Evolutionary conservation across 139 green algal species (phyloP), one percentile per base, ranked within the genome.

Genomic region (Cymbomonas tetramitiformis): DNA sequence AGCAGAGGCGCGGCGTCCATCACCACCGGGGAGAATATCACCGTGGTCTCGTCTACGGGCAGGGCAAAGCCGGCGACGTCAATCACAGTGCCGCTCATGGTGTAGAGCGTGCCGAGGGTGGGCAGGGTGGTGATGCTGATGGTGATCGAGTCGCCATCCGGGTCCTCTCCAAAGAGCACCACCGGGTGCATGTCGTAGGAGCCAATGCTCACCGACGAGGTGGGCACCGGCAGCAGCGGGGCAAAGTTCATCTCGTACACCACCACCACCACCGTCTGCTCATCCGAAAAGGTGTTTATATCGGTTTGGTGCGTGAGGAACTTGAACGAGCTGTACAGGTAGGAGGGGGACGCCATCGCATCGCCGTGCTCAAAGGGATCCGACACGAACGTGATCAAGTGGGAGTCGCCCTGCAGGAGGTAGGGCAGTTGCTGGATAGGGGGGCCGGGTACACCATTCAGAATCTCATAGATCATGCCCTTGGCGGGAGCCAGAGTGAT

Each of bases 31-130:
- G 44, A 52, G 44, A 52, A 52, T n/a, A 52, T n/a, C 44, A 52
- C 44, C 44, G n/a, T n/a, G n/a, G 44, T 15, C 15, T 43, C 36
- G 36, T 43, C 12, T 12, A 43, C 12, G 36, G 12, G 36, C 15
- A 43, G 36, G 12, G 12, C 36, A 43, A 15, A 15, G 36, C 36
- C 36, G 36, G 12, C 15, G 12, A 43, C 36, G 36, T 43, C 15
- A 9, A 19, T 52, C 18, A 18, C 15, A 9, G 18, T 9, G 10
- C 15, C 44, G n/a, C 15, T 18, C 10, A 24, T 18, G 44, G 15
- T 5, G 18, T 61, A 61, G 21, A 61, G 52, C n/a, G 52, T 51
- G 7, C 52, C 52, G n/a, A 51, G 25, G 7, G 26, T 61, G n/a
- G 52, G 52, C 9, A 61, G 52, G 52, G 29, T 61, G 26, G 52